These are phyloP conservation scores for Phytopythium boreale DNA, from an alignment of 352 stramenopile species.

Conservation along the genomic window DNA sequence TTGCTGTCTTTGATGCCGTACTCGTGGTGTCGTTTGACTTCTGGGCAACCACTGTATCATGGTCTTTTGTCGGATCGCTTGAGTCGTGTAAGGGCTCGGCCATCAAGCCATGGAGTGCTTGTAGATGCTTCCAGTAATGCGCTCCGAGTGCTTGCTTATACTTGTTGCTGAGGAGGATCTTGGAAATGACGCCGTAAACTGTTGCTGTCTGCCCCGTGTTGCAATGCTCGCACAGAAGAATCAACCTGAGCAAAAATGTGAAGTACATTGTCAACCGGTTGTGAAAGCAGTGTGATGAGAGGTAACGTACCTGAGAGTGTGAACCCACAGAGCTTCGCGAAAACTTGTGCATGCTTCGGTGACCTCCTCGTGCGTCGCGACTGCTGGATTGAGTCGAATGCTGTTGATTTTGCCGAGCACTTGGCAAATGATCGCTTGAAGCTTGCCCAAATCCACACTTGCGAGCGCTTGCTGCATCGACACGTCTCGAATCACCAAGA, in stretches of 20 bases:
- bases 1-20: background rate
- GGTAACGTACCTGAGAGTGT: constrained; percentile 48
- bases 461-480: constrained; percentile 2
- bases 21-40: background rate
- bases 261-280: no score
- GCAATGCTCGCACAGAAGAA: constrained; percentile 11
- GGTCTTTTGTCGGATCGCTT: background rate
- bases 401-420: constrained; percentile 16
- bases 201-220: constrained; percentile 10
- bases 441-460: background rate
- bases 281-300: constrained; percentile 2
- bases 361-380: constrained; percentile 37
- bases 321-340: constrained; percentile 57
- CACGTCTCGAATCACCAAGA: constrained; percentile 1
- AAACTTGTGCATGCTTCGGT: constrained; percentile 52
- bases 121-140: constrained; percentile 38
- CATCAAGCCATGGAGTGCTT: constrained; percentile 14
- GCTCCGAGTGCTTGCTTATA: constrained; percentile 39
- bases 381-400: constrained; percentile 48
- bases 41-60: constrained; percentile 5
- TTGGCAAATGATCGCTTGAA: constrained; percentile 1
- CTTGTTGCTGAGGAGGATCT: constrained; percentile 25
- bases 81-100: background rate
- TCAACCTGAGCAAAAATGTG: constrained; percentile 23
- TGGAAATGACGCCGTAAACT: constrained; percentile 10